These are phyloP conservation scores for Chionographis japonica DNA, from an alignment of 106 monocot genomes.

Conservation along the genomic window DNA sequence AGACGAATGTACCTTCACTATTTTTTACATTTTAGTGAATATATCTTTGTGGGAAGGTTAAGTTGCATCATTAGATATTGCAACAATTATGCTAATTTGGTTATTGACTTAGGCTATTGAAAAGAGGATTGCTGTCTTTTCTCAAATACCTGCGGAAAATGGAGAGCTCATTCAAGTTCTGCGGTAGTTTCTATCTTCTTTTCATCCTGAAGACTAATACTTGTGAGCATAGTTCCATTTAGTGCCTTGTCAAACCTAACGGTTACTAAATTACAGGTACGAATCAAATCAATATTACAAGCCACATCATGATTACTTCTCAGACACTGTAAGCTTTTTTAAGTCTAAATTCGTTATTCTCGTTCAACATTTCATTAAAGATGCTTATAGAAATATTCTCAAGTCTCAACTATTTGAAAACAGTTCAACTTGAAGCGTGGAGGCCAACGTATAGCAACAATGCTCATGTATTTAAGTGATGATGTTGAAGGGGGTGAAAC, in stretches of 20 bases:
- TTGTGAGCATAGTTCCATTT: not conserved
- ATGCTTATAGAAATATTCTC: not conserved
- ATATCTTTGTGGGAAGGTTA: too few relatives aligned
- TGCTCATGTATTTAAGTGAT: slow-evolving; percentile 76
- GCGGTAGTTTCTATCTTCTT: slow-evolving; percentile 28
- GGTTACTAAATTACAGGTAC: slow-evolving; percentile 37
- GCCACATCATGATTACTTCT: slow-evolving; percentile 84
- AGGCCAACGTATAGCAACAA: slow-evolving; percentile 66
- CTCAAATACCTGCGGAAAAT: slow-evolving; percentile 84
- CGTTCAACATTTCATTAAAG: not conserved
- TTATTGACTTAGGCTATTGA: slow-evolving; percentile 60
- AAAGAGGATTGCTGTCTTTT: slow-evolving; percentile 76
- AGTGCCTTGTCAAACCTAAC: slow-evolving; percentile 12
- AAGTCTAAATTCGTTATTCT: not conserved
- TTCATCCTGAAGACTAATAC: not conserved
- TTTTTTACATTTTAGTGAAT: too few relatives aligned
- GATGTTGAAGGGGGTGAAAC: slow-evolving; percentile 78
- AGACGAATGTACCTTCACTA: too few relatives aligned
- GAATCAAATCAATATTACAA: slow-evolving; percentile 51
- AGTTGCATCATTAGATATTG: not conserved
- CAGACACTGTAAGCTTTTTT: slow-evolving; percentile 58
- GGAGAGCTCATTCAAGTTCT: slow-evolving; percentile 91
- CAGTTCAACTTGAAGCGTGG: slow-evolving; percentile 68
- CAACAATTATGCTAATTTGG: not conserved
- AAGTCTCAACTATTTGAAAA: not conserved